phyloP scores from a whole-genome alignment of 2,329 filamentous ascomycete genomes.

The Volutella citrinella region DNA sequence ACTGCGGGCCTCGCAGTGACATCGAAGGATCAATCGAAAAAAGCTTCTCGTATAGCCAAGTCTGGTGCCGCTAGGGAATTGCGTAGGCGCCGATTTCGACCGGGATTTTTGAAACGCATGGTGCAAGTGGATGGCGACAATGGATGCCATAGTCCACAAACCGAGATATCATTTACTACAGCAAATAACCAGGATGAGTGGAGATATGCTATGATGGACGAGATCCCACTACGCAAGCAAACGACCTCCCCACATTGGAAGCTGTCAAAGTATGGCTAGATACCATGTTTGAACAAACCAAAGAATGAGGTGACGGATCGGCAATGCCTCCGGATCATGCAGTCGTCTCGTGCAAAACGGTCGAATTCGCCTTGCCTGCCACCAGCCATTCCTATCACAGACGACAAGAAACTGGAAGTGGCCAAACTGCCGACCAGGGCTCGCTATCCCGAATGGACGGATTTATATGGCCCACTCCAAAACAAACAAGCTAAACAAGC shows the following conservation, averaged over 20 bases:
- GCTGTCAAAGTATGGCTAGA: constrained; percentile 7
- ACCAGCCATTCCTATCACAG: too few relatives aligned
- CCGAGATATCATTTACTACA: constrained; percentile 30
- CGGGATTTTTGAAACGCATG: not conserved
- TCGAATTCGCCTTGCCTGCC: not conserved
- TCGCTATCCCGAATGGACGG: constrained; percentile 1
- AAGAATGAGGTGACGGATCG: not conserved
- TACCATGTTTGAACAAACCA: not conserved
- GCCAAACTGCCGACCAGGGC: constrained; percentile 7
- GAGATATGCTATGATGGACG: constrained; percentile 32
- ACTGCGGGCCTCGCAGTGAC: constrained; percentile 56
- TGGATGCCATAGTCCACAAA: constrained; percentile 23
- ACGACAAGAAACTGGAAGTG: too few relatives aligned
- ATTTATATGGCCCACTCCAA: too few relatives aligned
- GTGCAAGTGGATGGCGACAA: constrained; percentile 27
- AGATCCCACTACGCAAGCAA: constrained; percentile 21
- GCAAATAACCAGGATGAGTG: constrained; percentile 30
- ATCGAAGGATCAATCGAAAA: constrained; percentile 43
- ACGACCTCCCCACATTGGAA: constrained; percentile 11
- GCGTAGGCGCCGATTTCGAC: too few relatives aligned
- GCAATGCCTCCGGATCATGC: not conserved
- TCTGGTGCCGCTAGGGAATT: constrained; percentile 8
- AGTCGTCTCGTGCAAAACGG: not conserved
- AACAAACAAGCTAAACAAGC: too few relatives aligned
- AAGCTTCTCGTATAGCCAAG: constrained; percentile 3